A percentile compares a stretch with the other conserved stretches of the same genome.
These are phyloP conservation scores for Adansonia grandidieri DNA, from an alignment of 441 rosid genomes.

Conservation along the genomic window DNA sequence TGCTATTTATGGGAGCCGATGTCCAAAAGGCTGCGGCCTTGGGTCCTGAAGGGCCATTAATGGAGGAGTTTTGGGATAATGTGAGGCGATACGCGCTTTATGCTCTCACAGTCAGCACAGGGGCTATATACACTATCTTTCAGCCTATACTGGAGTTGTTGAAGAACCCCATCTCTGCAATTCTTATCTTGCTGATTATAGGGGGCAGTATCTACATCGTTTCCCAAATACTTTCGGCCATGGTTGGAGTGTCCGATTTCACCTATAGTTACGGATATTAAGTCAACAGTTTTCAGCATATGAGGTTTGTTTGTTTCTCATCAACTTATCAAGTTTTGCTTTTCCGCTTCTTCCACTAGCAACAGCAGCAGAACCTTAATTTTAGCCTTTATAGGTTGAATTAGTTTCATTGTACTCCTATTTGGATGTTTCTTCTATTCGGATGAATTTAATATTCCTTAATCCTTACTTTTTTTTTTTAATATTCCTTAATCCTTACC, in stretches of 20 bases:
- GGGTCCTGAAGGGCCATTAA: constrained; percentile 86
- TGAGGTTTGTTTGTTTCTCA: not conserved
- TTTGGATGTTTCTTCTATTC: no score
- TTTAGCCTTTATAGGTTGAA: not conserved
- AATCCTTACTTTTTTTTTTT: no score
- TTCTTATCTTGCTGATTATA: constrained; percentile 56
- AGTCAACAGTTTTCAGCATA: not conserved
- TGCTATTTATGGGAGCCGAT: constrained; percentile 52
- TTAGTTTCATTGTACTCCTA: no score
- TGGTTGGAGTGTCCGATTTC: constrained; percentile 81
- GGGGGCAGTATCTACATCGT: constrained; percentile 65
- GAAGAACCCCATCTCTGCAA: constrained; percentile 81
- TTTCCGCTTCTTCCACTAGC: not conserved
- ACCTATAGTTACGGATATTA: constrained; percentile 65
- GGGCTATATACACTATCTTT: constrained; percentile 60
- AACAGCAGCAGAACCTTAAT: not conserved
- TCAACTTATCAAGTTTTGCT: not conserved
- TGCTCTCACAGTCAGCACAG: constrained; percentile 72
- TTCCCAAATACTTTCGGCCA: constrained; percentile 78
- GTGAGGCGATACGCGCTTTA: constrained; percentile 77
- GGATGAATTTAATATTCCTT: no score
- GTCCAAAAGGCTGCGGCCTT: constrained; percentile 69
- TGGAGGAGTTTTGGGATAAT: constrained; percentile 93
- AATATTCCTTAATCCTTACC: not conserved
- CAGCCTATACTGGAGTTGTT: constrained; percentile 56